phyloP scores from a whole-genome alignment of 1,284 basidiomycete genomes.

The Ceratorhiza oryzae-sativae region DNA sequence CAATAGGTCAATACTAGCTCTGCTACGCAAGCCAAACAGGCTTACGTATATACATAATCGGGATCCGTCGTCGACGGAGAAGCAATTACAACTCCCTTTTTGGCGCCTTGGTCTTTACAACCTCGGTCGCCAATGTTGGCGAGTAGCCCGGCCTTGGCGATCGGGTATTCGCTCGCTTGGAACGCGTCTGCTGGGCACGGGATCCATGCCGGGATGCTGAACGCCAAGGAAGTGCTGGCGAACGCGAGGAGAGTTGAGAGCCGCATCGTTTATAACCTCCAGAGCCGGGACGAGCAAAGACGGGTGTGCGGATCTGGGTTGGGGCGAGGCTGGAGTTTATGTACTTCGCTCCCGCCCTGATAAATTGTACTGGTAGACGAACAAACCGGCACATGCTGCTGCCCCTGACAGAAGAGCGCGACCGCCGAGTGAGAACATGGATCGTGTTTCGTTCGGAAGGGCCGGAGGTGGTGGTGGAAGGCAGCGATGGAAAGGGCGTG shows the following conservation, averaged over 20 bases:
- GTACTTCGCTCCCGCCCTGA: not conserved
- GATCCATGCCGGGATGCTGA: constrained; percentile 2
- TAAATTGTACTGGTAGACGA: not conserved
- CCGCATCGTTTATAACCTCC: constrained; percentile 11
- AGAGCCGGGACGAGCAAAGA: not conserved
- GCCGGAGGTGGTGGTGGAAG: constrained; percentile 7
- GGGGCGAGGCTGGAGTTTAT: not conserved
- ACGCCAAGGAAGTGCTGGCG: not conserved
- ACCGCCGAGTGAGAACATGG: not conserved
- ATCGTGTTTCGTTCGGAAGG: not conserved
- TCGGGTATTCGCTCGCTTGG: constrained; percentile 32
- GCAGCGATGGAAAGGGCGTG: not conserved
- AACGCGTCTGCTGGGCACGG: constrained; percentile 30
- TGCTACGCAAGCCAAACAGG: not conserved
- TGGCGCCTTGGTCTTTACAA: constrained; percentile 37
- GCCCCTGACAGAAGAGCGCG: constrained; percentile 17
- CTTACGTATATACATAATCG: constrained; percentile 43
- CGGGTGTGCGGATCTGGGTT: not conserved
- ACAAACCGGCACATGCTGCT: not conserved
- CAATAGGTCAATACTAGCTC: too few species aligned
- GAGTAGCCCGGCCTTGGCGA: constrained; percentile 38
- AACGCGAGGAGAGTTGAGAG: constrained; percentile 12
- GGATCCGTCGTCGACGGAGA: constrained; percentile 39
- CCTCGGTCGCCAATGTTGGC: constrained; percentile 37
- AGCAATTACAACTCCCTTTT: constrained; percentile 39